phyloP scores from a whole-genome alignment of 2,329 filamentous ascomycete genomes.

The Diplodia corticola region DNA sequence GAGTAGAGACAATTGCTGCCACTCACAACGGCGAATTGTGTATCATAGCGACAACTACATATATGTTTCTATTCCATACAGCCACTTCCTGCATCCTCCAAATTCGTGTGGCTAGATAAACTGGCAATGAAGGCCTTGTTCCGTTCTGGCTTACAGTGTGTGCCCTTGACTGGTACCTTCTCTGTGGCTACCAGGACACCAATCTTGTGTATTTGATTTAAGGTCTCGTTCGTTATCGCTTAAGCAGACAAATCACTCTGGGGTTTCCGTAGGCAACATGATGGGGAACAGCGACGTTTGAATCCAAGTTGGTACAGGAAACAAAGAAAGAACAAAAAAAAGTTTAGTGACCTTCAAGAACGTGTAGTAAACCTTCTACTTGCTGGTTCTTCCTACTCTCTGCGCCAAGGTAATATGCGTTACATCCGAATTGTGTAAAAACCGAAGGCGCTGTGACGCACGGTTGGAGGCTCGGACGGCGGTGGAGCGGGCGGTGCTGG shows the following conservation, averaged over 20 bases:
- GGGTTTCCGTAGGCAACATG: not conserved
- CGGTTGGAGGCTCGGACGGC: constrained; percentile 5
- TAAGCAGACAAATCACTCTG: constrained; percentile 7
- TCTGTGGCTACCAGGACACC: not conserved
- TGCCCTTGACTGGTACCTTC: not conserved
- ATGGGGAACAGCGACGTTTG: not conserved
- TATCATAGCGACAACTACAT: no score
- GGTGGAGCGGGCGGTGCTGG: constrained; percentile 1
- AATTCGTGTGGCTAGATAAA: not conserved
- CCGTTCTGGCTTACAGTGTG: not conserved
- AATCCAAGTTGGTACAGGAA: not conserved
- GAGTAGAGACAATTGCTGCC: no score
- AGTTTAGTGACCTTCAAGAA: not conserved
- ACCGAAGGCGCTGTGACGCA: not conserved
- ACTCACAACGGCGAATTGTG: no score
- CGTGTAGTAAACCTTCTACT: not conserved
- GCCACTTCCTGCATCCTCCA: no score
- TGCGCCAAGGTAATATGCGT: not conserved
- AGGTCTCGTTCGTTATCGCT: constrained; percentile 5
- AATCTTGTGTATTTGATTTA: not conserved
- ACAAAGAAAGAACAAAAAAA: not conserved
- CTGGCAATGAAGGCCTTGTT: not conserved
- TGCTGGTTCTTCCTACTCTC: not conserved
- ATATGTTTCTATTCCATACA: no score
- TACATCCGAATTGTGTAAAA: not conserved